These are phyloP conservation scores for Ligustrum vulgare DNA, from an alignment of 257 asterid genomes.

Conservation along the genomic window DNA sequence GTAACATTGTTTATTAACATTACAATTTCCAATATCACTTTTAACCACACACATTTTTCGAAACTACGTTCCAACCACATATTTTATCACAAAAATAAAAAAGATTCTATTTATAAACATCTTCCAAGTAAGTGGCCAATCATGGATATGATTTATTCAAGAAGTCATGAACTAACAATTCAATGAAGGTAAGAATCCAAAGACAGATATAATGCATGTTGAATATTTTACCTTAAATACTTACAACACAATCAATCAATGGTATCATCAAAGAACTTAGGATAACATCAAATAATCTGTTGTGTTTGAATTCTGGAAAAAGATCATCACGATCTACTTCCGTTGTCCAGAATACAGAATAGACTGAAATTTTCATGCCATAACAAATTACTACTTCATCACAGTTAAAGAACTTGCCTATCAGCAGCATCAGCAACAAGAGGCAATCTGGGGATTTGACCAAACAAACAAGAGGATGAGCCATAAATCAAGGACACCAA, in stretches of 20 bases:
- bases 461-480: conserved; percentile 72
- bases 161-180: no score
- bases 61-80: no score
- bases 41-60: no score
- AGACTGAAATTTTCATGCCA: neutral
- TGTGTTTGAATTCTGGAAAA: neutral
- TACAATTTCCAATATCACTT: no score
- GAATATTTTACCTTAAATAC: no score
- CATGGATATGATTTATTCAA: no score
- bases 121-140: no score
- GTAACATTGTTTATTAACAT: no score
- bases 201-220: no score
- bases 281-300: neutral
- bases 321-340: neutral
- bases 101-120: no score
- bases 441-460: conserved; percentile 87
- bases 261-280: neutral
- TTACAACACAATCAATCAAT: neutral
- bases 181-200: no score
- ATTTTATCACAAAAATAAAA: no score
- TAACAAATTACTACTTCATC: neutral
- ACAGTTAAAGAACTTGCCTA: conserved; percentile 65
- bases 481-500: conserved; percentile 78
- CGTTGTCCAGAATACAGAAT: neutral
- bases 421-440: conserved; percentile 99